Conservation (phyloP, 306 rosid genomes). For the Rubus parviflorus region DNA sequence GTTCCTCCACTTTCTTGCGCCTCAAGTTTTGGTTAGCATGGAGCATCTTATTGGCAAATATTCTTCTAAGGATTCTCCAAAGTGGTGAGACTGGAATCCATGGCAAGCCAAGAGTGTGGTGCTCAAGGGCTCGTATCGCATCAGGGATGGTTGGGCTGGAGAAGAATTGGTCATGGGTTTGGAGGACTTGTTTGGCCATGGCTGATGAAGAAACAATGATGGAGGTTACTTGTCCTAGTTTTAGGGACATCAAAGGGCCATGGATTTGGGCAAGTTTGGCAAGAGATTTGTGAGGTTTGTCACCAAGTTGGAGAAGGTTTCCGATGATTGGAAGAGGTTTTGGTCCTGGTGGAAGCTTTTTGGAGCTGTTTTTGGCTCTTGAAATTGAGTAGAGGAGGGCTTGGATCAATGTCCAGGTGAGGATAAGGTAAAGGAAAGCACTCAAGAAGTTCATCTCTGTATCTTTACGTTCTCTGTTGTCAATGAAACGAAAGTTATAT, state of each 20-base stretch:
- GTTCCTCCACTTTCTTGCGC: neutral
- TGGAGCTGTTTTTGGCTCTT: slow-evolving; percentile 20
- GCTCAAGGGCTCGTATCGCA: slow-evolving; percentile 12
- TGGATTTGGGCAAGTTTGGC: slow-evolving; percentile 28
- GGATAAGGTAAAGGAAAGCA: neutral
- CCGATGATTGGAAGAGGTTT: slow-evolving; percentile 51
- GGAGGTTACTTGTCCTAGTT: slow-evolving; percentile 38
- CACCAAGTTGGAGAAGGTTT: slow-evolving; percentile 46
- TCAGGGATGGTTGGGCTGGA: slow-evolving; percentile 40
- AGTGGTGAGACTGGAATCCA: slow-evolving; percentile 42
- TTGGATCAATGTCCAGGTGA: slow-evolving; percentile 21
- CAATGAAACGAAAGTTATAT: no score
- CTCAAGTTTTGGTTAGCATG: slow-evolving; percentile 34
- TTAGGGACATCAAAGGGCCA: slow-evolving; percentile 48
- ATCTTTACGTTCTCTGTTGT: no score
- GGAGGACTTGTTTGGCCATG: slow-evolving; percentile 39
- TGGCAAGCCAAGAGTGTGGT: slow-evolving; percentile 28
- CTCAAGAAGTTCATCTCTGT: slow-evolving; percentile 13
- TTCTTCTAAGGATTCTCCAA: slow-evolving; percentile 40
- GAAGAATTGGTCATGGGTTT: slow-evolving; percentile 36
- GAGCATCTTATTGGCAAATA: slow-evolving; percentile 24
- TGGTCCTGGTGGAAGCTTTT: slow-evolving; percentile 59
- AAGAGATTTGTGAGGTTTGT: slow-evolving; percentile 41
- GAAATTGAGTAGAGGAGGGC: no score
- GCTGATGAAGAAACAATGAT: slow-evolving; percentile 35